A percentile compares a stretch with the other conserved stretches of the same genome.
These are phyloP conservation scores for Paulownia fortunei DNA, from an alignment of 257 asterid genomes.

Conservation along the genomic window DNA sequence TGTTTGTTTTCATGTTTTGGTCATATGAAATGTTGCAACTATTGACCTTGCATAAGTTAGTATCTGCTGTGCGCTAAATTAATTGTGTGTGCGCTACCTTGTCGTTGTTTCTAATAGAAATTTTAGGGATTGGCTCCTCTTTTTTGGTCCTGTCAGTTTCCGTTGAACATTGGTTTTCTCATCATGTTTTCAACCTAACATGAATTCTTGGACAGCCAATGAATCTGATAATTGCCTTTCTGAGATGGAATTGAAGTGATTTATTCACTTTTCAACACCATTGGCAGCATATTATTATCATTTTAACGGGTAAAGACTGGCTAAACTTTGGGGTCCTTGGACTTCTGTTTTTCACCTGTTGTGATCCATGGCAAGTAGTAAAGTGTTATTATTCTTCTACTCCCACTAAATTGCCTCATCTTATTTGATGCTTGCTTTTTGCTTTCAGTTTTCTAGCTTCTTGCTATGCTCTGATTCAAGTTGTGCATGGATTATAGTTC, in stretches of 20 bases:
- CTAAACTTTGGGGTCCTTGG: neutral
- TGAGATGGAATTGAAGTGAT: neutral
- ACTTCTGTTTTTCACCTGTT: slow-evolving; percentile 1
- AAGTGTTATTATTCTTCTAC: slow-evolving; percentile 1
- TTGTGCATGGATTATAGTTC: neutral
- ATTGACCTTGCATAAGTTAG: neutral
- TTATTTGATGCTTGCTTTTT: slow-evolving; percentile 2
- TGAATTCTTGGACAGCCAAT: neutral
- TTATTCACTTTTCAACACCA: neutral
- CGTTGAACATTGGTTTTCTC: neutral
- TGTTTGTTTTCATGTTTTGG: neutral
- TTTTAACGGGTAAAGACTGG: neutral
- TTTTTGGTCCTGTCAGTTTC: slow-evolving; percentile 8
- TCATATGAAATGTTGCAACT: slow-evolving; percentile 5
- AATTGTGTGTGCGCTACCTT: neutral
- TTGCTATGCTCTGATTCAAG: neutral
- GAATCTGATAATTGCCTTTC: neutral
- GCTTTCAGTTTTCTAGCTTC: neutral
- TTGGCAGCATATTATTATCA: neutral
- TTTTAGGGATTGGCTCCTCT: neutral
- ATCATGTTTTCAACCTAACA: neutral
- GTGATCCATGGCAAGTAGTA: neutral
- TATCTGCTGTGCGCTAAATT: neutral
- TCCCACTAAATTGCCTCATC: slow-evolving; percentile 11
- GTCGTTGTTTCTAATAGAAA: neutral